These are phyloP conservation scores for Piromyces finnis DNA, from an alignment of 192 early-diverging fungal genomes.

Conservation along the genomic window DNA sequence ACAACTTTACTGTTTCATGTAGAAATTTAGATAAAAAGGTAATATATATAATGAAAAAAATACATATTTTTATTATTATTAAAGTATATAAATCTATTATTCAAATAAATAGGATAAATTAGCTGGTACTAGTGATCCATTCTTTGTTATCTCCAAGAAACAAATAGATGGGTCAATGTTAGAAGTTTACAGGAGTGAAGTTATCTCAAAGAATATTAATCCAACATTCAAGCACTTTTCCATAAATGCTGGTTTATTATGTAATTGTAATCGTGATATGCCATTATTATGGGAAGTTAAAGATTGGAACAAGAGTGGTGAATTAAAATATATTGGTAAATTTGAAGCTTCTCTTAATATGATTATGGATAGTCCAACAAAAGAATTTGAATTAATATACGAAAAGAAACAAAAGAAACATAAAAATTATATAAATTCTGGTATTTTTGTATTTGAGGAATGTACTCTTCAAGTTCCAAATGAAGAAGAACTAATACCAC, in stretches of 20 bases:
- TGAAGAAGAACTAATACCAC: background rate
- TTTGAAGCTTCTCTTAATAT: background rate
- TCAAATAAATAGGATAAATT: background rate
- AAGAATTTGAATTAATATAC: background rate
- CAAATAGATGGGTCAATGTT: background rate
- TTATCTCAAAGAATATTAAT: background rate
- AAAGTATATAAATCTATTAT: no score
- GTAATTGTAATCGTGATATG: background rate
- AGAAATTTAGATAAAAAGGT: background rate
- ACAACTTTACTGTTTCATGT: background rate
- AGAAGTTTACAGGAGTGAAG: background rate
- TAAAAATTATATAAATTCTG: slow-evolving; percentile 1
- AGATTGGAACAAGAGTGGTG: background rate
- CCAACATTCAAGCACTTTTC: background rate
- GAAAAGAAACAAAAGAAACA: background rate
- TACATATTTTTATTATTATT: no score
- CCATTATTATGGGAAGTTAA: background rate
- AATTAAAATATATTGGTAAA: background rate
- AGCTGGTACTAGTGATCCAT: background rate
- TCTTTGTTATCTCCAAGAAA: background rate
- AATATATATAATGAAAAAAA: background rate
- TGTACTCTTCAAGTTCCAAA: background rate
- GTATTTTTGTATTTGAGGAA: background rate
- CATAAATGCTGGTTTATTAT: background rate
- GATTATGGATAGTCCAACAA: background rate